These are phyloP conservation scores for Lagenidium giganteum DNA, from an alignment of 352 stramenopile species.

Conservation along the genomic window DNA sequence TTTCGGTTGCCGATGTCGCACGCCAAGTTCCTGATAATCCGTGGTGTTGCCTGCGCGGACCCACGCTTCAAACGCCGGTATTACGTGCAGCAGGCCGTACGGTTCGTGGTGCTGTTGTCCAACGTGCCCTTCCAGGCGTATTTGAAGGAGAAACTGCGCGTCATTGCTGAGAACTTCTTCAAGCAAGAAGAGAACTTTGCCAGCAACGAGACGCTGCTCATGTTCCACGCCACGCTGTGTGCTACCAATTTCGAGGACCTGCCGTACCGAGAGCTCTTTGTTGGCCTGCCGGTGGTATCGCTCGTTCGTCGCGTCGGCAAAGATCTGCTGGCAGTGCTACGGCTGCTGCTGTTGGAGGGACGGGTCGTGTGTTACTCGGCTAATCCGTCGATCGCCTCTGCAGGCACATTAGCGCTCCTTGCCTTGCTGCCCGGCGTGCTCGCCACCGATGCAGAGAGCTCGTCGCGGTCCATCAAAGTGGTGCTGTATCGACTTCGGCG, in stretches of 20 bases:
- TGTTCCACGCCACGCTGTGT: constrained; percentile 20
- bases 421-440: constrained; percentile 33
- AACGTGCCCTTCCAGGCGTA: constrained; percentile 19
- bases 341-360: constrained; percentile 57
- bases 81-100: constrained; percentile 22
- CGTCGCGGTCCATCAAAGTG: constrained; percentile 19
- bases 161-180: constrained; percentile 19
- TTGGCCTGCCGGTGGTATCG: constrained; percentile 25
- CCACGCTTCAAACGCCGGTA: constrained; percentile 7
- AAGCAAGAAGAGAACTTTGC: constrained; percentile 10
- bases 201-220: constrained; percentile 15
- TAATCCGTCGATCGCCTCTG: constrained; percentile 33
- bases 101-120: constrained; percentile 31
- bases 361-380: constrained; percentile 59
- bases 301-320: constrained; percentile 30
- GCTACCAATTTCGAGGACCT: constrained; percentile 21
- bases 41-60: constrained; percentile 31
- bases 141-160: constrained; percentile 17
- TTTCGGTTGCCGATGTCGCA: constrained; percentile 19
- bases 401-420: constrained; percentile 29
- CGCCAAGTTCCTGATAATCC: constrained; percentile 2
- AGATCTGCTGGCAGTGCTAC: constrained; percentile 50
- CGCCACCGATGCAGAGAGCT: constrained; percentile 13
- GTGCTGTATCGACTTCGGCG: constrained; percentile 19
- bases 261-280: constrained; percentile 21